These are phyloP conservation scores for Nymphaea colorata DNA, from an alignment of 164 flowering plant genomes.

Conservation along the genomic window DNA sequence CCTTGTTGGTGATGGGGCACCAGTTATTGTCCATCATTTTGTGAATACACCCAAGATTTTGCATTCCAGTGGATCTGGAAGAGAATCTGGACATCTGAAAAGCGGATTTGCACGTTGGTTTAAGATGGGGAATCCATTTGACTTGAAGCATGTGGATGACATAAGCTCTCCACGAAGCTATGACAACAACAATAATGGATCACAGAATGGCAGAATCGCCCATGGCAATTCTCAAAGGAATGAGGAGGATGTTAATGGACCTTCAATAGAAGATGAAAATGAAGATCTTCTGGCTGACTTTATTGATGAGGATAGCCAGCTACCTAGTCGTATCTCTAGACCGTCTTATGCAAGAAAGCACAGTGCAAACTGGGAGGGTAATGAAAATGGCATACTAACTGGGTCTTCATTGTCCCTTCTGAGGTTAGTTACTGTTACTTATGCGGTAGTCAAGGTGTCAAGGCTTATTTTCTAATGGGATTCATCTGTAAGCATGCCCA, in stretches of 20 bases:
- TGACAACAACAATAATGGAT: constrained; percentile 18
- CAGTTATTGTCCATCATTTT: constrained; percentile 45
- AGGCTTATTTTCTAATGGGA: not conserved
- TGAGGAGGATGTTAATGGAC: constrained; percentile 24
- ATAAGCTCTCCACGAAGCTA: constrained; percentile 18
- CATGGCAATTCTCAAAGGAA: not conserved
- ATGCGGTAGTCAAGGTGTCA: no score
- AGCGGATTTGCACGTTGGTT: constrained; percentile 69
- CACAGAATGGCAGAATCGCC: constrained; percentile 14
- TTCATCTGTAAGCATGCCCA: not conserved
- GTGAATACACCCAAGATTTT: constrained; percentile 24
- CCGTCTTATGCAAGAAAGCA: constrained; percentile 29
- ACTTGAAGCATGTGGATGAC: constrained; percentile 35
- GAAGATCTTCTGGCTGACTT: constrained; percentile 98
- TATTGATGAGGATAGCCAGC: constrained; percentile 99
- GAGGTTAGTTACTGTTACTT: constrained; percentile 31
- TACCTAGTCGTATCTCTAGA: constrained; percentile 81
- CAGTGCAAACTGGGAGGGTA: constrained; percentile 38
- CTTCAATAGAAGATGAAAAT: constrained; percentile 76
- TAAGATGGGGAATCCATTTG: constrained; percentile 64
- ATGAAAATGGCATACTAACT: constrained; percentile 60
- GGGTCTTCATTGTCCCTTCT: constrained; percentile 88
- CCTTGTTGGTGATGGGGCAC: constrained; percentile 93
- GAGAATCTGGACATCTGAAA: constrained; percentile 10
- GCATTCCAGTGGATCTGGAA: not conserved